Base-by-base conservation (phyloP, 2,329 filamentous ascomycete genomes). In the Arthrobotrys entomopaga region DNA sequence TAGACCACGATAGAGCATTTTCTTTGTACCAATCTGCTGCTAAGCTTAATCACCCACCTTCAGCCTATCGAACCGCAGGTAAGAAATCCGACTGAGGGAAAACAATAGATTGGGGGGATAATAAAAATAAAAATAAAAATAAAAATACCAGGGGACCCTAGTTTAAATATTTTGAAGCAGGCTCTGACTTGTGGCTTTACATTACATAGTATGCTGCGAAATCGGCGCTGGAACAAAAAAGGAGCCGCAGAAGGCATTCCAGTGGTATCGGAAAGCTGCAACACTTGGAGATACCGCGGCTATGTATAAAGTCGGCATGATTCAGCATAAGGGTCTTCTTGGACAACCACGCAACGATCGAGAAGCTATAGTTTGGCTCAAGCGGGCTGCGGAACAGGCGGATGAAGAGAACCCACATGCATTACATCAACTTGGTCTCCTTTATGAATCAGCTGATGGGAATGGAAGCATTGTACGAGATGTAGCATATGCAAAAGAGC, bases 271-370 rank as follows among this genome's bases (percentile, higher is more conserved):
- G 81, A 91, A 93, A 49, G 93, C 95, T 5, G 94, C 95, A 10
- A 90, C 90, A 11, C 85, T 98, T 1, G 94, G 95, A 2, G 94
- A 99, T 79, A 90, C 91, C 1, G 91, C 94, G 0, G 95, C 93
- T 29, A 96, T 98, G 92, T 99, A 97, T 84, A 99, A 99, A 82
- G 89, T 98, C 82, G 95, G 95, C 70, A 96, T 97, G 90, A 96
- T 99, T 77, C 84, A 92, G 75, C 87, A 98, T 64, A 98, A 98
- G 82, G 95, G 94, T 10, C 85, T 98, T 26, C 86, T 99, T n/a
- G 93, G 93, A 2, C 93, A 98, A 80, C 87, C 86, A 22, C 88
- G 85, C 79, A 96, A 96, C 79, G 87, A 92, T 1, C 87, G 90
- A 49, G 95, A 98, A 82, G 93, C 93, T 16, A 87, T 97, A 22